These are phyloP conservation scores for Syzygium grande DNA, from an alignment of 345 rosid species.

Conservation along the genomic window DNA sequence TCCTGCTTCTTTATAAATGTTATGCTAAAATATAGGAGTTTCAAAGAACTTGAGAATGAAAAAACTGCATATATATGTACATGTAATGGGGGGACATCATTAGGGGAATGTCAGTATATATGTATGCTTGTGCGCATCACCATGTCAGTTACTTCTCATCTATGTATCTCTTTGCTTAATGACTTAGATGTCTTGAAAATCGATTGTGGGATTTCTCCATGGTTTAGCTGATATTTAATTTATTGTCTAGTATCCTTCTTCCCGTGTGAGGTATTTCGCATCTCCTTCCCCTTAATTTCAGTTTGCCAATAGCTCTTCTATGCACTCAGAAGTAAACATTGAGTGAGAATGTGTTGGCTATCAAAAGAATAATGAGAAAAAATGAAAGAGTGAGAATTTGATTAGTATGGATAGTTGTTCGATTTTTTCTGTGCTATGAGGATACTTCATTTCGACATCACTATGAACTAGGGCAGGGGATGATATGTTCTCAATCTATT, in stretches of 20 bases:
- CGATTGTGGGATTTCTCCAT: neutral
- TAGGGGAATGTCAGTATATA: neutral
- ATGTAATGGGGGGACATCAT: neutral
- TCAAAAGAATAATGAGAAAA: neutral
- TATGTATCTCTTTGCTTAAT: neutral
- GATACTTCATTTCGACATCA: neutral
- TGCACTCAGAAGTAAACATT: neutral
- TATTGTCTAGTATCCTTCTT: neutral
- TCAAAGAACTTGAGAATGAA: neutral
- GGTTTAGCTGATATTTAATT: neutral
- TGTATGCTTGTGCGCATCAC: neutral
- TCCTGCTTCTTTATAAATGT: neutral
- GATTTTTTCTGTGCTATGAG: neutral
- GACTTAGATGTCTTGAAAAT: neutral
- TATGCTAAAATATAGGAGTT: neutral
- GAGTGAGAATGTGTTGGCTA: neutral
- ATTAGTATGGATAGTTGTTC: neutral
- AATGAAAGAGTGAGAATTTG: neutral
- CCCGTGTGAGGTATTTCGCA: neutral
- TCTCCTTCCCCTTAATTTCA: neutral
- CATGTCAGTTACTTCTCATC: neutral
- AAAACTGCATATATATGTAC: neutral
- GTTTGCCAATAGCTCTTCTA: neutral
- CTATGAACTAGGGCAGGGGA: neutral
- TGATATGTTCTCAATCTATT: neutral